A percentile compares a stretch with the other conserved stretches of the same genome.
These are phyloP conservation scores for Hamiltosporidium magnivora DNA, from an alignment of 371 early-diverging fungal genomes.

Conservation along the genomic window DNA sequence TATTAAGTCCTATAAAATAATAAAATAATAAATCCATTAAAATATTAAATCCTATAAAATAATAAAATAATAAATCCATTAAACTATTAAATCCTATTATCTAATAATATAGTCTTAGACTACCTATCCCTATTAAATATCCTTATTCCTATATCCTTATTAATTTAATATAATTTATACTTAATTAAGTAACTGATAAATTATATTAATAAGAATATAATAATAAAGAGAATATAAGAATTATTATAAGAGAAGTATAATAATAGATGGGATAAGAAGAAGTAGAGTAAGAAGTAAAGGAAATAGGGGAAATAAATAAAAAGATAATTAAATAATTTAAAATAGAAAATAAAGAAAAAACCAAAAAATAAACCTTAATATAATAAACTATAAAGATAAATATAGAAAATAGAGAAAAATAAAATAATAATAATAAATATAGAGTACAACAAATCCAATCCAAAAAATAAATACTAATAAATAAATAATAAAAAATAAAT, in stretches of 20 bases:
- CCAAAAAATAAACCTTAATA: neutral
- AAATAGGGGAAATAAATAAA: neutral
- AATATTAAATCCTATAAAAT: too few species aligned
- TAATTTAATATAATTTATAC: too few species aligned
- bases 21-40: too few species aligned
- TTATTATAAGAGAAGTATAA: neutral
- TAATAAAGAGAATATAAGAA: neutral
- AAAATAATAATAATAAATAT: neutral
- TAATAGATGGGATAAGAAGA: neutral
- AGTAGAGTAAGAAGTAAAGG: neutral
- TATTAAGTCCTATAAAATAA: too few species aligned
- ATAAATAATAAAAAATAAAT: neutral
- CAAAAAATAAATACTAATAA: neutral
- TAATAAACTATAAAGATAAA: neutral
- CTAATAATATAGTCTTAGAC: too few species aligned
- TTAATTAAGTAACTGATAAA: neutral
- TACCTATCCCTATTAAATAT: too few species aligned
- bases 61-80: too few species aligned
- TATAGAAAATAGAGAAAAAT: neutral
- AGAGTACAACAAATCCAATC: neutral
- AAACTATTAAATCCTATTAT: too few species aligned
- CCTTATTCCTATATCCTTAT: too few species aligned
- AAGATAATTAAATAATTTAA: neutral
- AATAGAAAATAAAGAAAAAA: neutral
- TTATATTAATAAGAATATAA: neutral